Evolutionary conservation across 192 early-diverging fungal genomes (phyloP), one percentile per base, ranked within the genome.

Genomic region (Paraglomus occultum): DNA sequence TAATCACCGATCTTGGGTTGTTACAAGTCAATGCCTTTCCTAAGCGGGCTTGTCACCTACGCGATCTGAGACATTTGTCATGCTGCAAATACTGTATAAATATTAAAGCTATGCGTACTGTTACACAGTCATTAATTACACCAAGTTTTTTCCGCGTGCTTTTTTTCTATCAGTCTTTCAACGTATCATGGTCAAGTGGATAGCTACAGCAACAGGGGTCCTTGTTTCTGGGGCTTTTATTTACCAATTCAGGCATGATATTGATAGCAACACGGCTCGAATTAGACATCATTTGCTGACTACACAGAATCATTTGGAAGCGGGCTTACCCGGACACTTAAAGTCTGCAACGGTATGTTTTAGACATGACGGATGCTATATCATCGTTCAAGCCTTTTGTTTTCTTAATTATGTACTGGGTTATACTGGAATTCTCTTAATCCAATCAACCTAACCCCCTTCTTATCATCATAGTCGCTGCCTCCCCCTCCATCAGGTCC

Each of bases 181-280:
- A 31, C 31, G 31, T 31, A 31, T 31, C 31, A 67, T 67, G 52
- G 18, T 53, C 17, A 68, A 57, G 17, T 46, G 18, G 4, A 54
- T 57, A 20, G 66, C 66, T 10, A 14, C 31, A 12, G 0, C 42
- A 5, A 23, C 43, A 17, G 66, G 66, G 44, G 8, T 38, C 23
- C 0, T 68, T 4, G 47, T 45, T 42, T 68, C 66, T 46, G 18
- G 42, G 11, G 52, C 52, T 12, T 47, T 68, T 46, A 47, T 68
- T 46, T 55, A 68, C 57, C 38, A 20, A 7, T 68, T 68, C 18
- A 18, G 48, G 57, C 5, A 54, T 55, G 52, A 68, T 10, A 68
- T 68, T 46, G 66, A 68, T 11, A 9, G 39, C n/a, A 68, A 57
- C 57, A 68, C 66, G 2, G 8, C 12, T 12, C 40, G 57, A 68